Percentiles rank a stretch among this genome's conserved stretches.
These are phyloP conservation scores for Celoporthe dispersa DNA, from an alignment of 2,329 filamentous ascomycete species.

Conservation along the genomic window DNA sequence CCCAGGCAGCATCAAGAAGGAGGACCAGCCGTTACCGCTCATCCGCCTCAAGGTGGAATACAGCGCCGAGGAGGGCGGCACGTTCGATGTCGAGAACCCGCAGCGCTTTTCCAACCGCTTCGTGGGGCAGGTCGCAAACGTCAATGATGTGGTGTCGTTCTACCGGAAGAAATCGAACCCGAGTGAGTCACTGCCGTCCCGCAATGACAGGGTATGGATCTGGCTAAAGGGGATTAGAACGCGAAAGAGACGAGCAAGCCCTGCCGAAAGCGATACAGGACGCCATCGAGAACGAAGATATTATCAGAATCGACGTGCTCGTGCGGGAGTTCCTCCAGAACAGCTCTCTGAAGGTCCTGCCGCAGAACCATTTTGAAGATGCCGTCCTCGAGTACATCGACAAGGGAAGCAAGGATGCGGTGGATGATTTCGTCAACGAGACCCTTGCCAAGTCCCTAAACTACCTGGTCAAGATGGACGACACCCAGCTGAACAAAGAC, in stretches of 20 bases:
- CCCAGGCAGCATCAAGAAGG: constrained; percentile 59
- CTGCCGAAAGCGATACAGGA: constrained; percentile 68
- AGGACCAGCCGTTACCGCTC: constrained; percentile 74
- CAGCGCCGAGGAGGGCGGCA: constrained; percentile 79
- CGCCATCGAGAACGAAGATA: constrained; percentile 67
- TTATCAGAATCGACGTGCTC: constrained; percentile 84
- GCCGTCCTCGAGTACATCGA: constrained; percentile 91
- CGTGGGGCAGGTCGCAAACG: constrained; percentile 86
- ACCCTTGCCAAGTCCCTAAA: constrained; percentile 72
- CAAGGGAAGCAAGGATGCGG: constrained; percentile 92
- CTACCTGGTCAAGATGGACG: constrained; percentile 68
- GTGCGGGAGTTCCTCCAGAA: constrained; percentile 86
- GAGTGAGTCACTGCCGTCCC: constrained; percentile 43
- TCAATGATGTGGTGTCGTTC: constrained; percentile 91
- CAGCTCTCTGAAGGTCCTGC: constrained; percentile 89
- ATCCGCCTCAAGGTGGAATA: constrained; percentile 92
- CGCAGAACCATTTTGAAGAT: constrained; percentile 90
- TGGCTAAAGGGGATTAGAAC: constrained; percentile 35
- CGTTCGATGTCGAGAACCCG: constrained; percentile 91
- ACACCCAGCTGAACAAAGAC: constrained; percentile 67
- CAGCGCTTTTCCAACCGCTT: constrained; percentile 96
- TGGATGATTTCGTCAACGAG: constrained; percentile 79
- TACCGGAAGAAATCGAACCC: constrained; percentile 80
- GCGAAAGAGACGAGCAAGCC: constrained; percentile 55
- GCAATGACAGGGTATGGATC: constrained; percentile 20